Evolutionary conservation across 495 filamentous ascomycete species (phyloP), one percentile per base, ranked within the genome.

Genomic region (Durotheca rogersii): DNA sequence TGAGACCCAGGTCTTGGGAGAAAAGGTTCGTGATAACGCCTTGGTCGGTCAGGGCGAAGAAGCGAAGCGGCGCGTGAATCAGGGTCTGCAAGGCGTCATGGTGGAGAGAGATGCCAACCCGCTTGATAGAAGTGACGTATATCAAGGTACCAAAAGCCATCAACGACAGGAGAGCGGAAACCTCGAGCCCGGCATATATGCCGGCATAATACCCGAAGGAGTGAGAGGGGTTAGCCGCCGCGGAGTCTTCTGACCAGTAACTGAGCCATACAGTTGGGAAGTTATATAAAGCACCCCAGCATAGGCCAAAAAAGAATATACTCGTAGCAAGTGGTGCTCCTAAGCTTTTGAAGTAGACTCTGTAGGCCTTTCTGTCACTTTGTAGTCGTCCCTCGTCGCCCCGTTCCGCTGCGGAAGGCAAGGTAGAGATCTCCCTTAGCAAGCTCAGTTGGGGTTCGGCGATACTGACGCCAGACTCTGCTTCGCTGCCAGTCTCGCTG

Each of bases 1-100:
- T 66, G 12, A 76, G 58, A 3, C 55, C 54, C 25, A 78, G 60
- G 52, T 80, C 75, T 44, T 76, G 74, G 21, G 66, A 65, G 48
- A 78, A 76, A 11, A 70, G 34, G 33, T 75, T 74, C 11, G 69
- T 67, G 19, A 67, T 69, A n/a, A 64, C 55, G 1, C 72, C 72
- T 16, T 65, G 64, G 41, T 76, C 72, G 2, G 70, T 74, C 23
- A 41, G 58, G 7, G 67, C 60, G 35, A 75, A 68, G 53, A 72
- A 77, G 19, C 55, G 51, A 23, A 73, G 52, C 3, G 64, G 62
- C n/a, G 64, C 62, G 4, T 48, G 61, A 2, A 59, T 58, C 7
- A 62, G 41, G 7, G 58, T 66, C 6, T 27, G 11, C 21, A 65
- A 38, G 30, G 61, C 55, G 32, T 52, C 47, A 29, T 40, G 48